Base-by-base conservation (phyloP, 495 filamentous ascomycete genomes). In the Aspergillus egyptiacus region DNA sequence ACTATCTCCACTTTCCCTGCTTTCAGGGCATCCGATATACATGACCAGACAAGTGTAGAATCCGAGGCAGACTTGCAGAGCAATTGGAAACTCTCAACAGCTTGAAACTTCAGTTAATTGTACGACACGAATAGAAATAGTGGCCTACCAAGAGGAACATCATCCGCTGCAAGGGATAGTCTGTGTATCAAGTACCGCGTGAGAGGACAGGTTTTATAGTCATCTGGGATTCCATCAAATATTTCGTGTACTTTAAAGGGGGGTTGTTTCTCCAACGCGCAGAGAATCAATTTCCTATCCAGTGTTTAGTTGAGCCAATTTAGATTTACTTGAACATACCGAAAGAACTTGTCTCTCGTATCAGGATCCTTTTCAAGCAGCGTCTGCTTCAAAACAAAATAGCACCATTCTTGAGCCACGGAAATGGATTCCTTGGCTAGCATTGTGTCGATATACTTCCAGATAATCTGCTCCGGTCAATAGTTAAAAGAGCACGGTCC, bases 111-210 rank as follows among this genome's bases (percentile, higher is more conserved):
- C n/a, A 35, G 45, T 66, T 27, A 63, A 36, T 35, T 20, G 30
- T 5, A 22, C 2, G 24, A 13, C 2, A 37, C 15, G 10, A 43
- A 20, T n/a, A 36, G 3, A 23, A 11, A 37, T 25, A 8, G 10
- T 1, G 13, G 3, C 61, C 55, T 62, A 79, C 78, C 69, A 50
- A 84, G 60, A 1, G 75, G 74, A 36, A 59, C 54, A 59, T 89
- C 79, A 47, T 71, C 68, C 45, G 63, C 72, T 34, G 76, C 68
- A 4, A 94, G 61, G 2, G 86, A 84, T 23, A 86, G 66, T 57
- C 87, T 91, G 70, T 85, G 91, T 57, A 82, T 76, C 18, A 94
- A 61, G 60, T 85, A 91, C 30, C 77, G 69, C 7, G 85, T 87
- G 53, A 81, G 74, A 2, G 80, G 75, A 22, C 85, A 80, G 40